Conservation (phyloP, 2,329 filamentous ascomycete species). For the Rugonectria rugulosa region DNA sequence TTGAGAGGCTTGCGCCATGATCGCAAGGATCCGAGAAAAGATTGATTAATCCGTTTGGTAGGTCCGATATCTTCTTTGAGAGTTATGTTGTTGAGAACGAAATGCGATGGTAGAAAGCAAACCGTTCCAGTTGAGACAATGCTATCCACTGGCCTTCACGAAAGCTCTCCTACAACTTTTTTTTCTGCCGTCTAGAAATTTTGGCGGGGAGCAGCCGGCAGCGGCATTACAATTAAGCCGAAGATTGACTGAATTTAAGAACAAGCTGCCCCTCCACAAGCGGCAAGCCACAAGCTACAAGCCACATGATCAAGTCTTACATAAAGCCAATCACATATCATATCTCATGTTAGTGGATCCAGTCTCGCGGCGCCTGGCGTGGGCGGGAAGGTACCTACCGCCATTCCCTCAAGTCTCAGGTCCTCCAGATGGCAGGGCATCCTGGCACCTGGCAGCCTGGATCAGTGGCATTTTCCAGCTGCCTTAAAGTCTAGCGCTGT, state of each 20-base stretch:
- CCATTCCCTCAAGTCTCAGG: conserved; percentile 2
- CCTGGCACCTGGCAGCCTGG: conserved; percentile 14
- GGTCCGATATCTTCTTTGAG: background rate
- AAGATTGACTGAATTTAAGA: background rate
- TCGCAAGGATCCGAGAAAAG: background rate
- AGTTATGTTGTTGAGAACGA: background rate
- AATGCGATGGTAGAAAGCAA: conserved; percentile 6
- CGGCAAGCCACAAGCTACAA: conserved; percentile 8
- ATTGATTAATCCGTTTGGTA: background rate
- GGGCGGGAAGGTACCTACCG: background rate
- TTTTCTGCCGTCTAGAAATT: conserved; percentile 43
- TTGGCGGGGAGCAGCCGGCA: conserved; percentile 41
- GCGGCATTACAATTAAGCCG: conserved; percentile 25
- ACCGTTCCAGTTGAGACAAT: background rate
- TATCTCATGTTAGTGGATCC: background rate
- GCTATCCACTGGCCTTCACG: conserved; percentile 17
- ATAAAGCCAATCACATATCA: conserved; percentile 15
- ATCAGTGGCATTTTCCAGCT: conserved; percentile 22
- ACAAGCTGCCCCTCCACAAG: conserved; percentile 18
- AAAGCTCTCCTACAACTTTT: conserved; percentile 36
- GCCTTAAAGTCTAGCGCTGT: conserved; percentile 22
- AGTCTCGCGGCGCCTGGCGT: background rate
- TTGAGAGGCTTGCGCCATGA: conserved; percentile 37
- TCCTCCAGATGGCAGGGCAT: conserved; percentile 11
- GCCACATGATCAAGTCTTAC: conserved; percentile 4